These are phyloP conservation scores for Dendrocalamus latiflorus DNA, from an alignment of 202 grass and related monocot species.

Conservation along the genomic window DNA sequence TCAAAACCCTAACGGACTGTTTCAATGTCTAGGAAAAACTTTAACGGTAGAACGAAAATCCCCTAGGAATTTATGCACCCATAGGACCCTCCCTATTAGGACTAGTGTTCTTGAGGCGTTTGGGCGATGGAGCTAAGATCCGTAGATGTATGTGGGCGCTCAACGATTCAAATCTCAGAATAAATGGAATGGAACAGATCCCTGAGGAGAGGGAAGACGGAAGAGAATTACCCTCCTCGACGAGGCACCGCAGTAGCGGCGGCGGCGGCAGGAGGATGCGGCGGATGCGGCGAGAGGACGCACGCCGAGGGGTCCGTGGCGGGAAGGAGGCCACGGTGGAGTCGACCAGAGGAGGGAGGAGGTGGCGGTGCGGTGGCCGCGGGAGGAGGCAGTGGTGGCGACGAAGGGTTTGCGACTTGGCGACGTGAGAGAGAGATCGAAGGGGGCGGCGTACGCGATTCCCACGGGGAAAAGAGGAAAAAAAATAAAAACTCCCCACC, in stretches of 20 bases:
- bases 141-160: conserved; percentile 16
- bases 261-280: not conserved
- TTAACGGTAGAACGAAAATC: not conserved
- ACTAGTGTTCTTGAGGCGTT: not conserved
- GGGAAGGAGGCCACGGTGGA: not conserved
- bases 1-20: conserved; percentile 31
- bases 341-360: not conserved
- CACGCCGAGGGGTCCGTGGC: not conserved
- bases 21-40: conserved; percentile 15
- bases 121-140: not conserved
- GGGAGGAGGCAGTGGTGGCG: conserved; percentile 24
- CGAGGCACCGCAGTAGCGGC: not conserved
- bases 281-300: not conserved
- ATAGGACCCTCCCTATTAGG: not conserved
- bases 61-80: not conserved
- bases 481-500: not conserved
- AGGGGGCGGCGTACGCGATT: conserved; percentile 39
- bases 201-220: not conserved
- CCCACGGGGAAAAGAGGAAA: conserved; percentile 11
- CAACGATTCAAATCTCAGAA: conserved; percentile 20
- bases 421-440: conserved; percentile 25
- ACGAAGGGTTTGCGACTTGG: conserved; percentile 34
- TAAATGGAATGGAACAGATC: conserved; percentile 1
- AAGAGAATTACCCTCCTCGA: conserved; percentile 11
- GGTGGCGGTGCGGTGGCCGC: not conserved